phyloP scores from a whole-genome alignment of 2,329 filamentous ascomycete genomes.

The Penicillium sp. region DNA sequence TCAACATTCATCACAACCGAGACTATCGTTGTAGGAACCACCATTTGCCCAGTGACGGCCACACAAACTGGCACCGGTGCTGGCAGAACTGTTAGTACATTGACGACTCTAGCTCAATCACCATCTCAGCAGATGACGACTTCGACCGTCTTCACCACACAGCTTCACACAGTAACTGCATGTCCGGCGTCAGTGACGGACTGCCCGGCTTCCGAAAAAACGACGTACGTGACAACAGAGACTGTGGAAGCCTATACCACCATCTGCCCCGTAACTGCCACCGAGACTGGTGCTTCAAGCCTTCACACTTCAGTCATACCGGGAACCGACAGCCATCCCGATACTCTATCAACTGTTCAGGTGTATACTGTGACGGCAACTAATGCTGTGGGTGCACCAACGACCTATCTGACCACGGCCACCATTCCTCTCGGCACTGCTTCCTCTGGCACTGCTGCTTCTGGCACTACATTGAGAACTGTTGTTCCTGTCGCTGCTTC shows the following conservation, averaged over 20 bases:
- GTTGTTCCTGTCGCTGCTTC: not conserved
- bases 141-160: not conserved
- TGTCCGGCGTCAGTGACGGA: not conserved
- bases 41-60: constrained; percentile 9
- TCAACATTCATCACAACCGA: constrained; percentile 17
- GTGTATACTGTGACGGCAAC: not conserved
- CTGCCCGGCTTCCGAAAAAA: not conserved
- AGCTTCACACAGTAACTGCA: not conserved
- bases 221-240: not conserved
- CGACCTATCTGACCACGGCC: not conserved
- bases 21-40: constrained; percentile 19
- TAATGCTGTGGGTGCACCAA: not conserved
- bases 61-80: not conserved
- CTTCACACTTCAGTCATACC: not conserved
- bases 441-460: not conserved
- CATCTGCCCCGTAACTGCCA: not conserved
- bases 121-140: not conserved
- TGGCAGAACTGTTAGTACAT: too few relatives aligned
- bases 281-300: not conserved
- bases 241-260: not conserved
- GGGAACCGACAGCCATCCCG: not conserved
- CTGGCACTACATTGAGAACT: not conserved
- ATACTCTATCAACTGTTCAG: not conserved
- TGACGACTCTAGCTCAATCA: not conserved
- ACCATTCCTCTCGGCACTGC: not conserved